These are phyloP conservation scores for Pigoraptor vietnamica DNA, from an alignment of 78 protist species.

Conservation along the genomic window DNA sequence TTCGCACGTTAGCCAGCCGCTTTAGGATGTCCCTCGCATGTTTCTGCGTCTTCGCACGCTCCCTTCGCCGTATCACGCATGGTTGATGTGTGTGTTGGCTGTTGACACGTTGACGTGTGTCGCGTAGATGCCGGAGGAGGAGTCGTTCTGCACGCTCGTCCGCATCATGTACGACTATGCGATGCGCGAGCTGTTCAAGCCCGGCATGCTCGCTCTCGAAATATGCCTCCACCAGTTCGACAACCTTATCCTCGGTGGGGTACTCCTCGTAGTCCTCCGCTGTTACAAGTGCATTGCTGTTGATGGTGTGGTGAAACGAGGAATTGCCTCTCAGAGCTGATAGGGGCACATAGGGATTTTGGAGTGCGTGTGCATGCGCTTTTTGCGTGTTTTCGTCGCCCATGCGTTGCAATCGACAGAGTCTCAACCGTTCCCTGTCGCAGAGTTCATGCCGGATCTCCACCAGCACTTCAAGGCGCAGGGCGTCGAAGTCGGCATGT, in stretches of 20 bases:
- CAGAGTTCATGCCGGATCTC: background rate
- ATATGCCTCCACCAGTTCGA: background rate
- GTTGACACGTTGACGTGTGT: background rate
- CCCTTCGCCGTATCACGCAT: too few species aligned
- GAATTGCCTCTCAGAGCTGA: too few species aligned
- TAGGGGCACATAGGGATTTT: too few species aligned
- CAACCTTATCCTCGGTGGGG: background rate
- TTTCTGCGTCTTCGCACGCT: too few species aligned
- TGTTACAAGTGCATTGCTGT: background rate
- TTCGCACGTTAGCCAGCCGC: too few species aligned
- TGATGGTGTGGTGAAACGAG: too few species aligned
- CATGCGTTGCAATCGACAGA: too few species aligned
- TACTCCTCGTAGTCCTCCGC: background rate
- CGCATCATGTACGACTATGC: background rate
- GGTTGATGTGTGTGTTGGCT: background rate
- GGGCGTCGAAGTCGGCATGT: background rate
- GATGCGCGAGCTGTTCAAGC: background rate
- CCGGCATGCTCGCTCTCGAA: background rate
- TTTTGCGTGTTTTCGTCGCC: too few species aligned
- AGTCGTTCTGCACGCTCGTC: slow-evolving; percentile 38
- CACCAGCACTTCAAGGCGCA: background rate
- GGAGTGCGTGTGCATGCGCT: too few species aligned
- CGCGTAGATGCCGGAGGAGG: slow-evolving; percentile 47
- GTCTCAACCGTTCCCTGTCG: background rate
- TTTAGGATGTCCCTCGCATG: too few species aligned